Evolutionary conservation across 2,329 filamentous ascomycete genomes (phyloP), one percentile per base, ranked within the genome.

Genomic region (Colletotrichum endophyticum): DNA sequence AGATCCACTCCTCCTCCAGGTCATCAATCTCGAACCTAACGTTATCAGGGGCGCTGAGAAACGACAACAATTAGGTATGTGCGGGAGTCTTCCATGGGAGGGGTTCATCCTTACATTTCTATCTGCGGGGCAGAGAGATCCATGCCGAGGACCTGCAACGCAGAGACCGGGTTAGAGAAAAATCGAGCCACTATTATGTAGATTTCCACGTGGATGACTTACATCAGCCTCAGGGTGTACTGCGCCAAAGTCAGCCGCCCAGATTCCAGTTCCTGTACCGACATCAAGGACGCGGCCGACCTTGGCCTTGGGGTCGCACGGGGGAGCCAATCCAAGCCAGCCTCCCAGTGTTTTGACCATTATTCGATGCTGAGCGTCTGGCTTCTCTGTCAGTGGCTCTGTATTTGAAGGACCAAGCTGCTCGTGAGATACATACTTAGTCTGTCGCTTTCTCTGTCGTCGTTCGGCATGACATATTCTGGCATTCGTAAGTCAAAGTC

Each of bases 21-120:
- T 92, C 90, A 78, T 91, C 89, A 49, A 91, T 85, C 67, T 91
- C 83, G 80, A 92, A 92, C 25, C 84, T 84, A 61, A 90, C 85
- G 78, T 92, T 92, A 22, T 88, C 86, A 9, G 90, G 90, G 4
- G 90, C 85, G 70, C 87, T 32, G 22, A 19, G 5, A 19, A 9
- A 44, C 4, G 5, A 11, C 16, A 44, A n/a, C 11, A 8, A 44
- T 44, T n/a, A n/a, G 34, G 34, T 36, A 16, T 36, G 34, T 36
- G 34, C 34, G 34, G 34, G 34, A 36, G 34, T 36, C 34, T 36
- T 36, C 34, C 34, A 16, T 36, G 34, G 34, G 34, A 36, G 34
- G 34, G 34, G 15, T 36, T 2, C 36, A 44, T 44, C 3, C 19
- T 62, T 34, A 62, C 59, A 62, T 2, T 28, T 32, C 28, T 32